These are phyloP conservation scores for Parascedosporium putredinis DNA, from an alignment of 2,329 filamentous ascomycete species.

Conservation along the genomic window DNA sequence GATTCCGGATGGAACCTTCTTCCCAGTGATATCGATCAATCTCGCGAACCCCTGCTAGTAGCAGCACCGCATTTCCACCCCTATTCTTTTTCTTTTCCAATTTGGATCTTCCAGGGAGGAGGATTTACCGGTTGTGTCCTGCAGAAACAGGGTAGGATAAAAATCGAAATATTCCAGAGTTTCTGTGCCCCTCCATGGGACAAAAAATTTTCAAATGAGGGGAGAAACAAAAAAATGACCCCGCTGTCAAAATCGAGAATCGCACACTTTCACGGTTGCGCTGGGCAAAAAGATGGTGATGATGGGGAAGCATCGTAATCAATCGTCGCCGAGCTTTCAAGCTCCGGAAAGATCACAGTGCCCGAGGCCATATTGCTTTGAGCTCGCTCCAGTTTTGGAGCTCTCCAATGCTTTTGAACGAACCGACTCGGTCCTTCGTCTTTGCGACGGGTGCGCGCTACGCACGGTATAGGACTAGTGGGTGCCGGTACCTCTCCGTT, in stretches of 20 bases:
- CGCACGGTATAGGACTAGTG: neutral
- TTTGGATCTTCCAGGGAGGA: neutral
- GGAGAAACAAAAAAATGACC: neutral
- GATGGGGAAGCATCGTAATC: neutral
- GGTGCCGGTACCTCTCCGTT: slow-evolving; percentile 10
- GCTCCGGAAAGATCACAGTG: neutral
- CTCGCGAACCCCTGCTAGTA: neutral
- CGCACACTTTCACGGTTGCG: neutral
- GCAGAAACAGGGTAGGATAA: neutral
- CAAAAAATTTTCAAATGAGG: neutral
- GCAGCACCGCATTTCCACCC: neutral
- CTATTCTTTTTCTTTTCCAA: neutral
- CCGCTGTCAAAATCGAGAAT: neutral
- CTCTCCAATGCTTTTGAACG: too few relatives aligned
- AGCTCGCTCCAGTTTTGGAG: too few relatives aligned
- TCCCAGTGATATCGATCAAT: neutral
- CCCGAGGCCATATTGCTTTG: too few relatives aligned
- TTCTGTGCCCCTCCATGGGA: neutral
- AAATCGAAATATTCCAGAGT: too few relatives aligned
- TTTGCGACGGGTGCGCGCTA: too few relatives aligned
- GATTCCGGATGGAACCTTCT: slow-evolving; percentile 1
- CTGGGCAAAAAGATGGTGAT: neutral
- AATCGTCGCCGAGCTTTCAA: neutral
- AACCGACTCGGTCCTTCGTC: too few relatives aligned
- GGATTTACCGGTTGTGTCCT: neutral